Base-by-base conservation (phyloP, 768 basidiomycete genomes). In the Guyanaporus albipodus region DNA sequence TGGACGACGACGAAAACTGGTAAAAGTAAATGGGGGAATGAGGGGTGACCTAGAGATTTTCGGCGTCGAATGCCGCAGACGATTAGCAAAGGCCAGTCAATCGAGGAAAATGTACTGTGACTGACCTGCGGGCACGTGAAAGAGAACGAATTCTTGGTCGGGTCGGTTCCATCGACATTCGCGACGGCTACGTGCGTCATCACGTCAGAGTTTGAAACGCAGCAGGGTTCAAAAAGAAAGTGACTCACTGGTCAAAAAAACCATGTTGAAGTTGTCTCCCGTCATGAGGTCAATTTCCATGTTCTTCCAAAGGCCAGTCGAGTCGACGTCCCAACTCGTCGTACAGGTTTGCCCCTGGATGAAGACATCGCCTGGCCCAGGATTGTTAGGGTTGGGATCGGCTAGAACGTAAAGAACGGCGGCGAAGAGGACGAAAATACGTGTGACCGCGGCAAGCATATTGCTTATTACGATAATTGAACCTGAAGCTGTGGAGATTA, bases 251-350 rank as follows among this genome's bases (percentile, higher is more conserved):
- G 81, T 78, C 46, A 91, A 53, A 55, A 73, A 76, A 32, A 79
- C 59, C 87, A 91, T 91, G 31, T 73, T 52, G 41, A 74, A 66
- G 68, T 92, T 91, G 59, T 74, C 61, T 5, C 89, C 90, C 1
- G 85, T 82, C 87, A 88, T 91, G 63, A 91, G 77, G 62, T 88
- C 71, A 46, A 92, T 86, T 51, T 73, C 67, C 80, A 85, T 88
- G 49, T 70, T 62, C 60, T 76, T 81, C 90, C 90, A 92, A 14
- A 50, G 53, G 18, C 80, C 80, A 12, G 76, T 74, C 6, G 66
- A 46, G 58, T 89, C 87, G 7, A 69, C 73, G 1, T 58, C 58
- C 89, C 90, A 92, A 10, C 61, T 56, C 34, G 84, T 71, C 23
- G 61, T 54, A 58, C 88, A 91, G 4, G 67, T 58, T 9, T 63